Base-by-base conservation (phyloP, 208 protist species). In the Angomonas ambiguus region DNA sequence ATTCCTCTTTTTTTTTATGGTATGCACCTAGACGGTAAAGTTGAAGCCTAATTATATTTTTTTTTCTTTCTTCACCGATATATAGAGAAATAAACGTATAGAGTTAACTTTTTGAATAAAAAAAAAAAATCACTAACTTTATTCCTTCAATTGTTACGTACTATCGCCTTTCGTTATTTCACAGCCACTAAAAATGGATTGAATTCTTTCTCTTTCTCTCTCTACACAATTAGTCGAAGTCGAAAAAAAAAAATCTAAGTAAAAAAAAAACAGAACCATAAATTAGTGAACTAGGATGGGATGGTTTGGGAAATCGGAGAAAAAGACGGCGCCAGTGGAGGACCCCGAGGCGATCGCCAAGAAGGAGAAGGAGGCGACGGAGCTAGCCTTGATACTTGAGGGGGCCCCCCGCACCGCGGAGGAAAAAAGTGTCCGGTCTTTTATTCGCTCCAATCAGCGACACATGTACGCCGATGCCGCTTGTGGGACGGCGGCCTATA, bases 401-500 rank as follows among this genome's bases (percentile, higher is more conserved):
- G 85, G 82, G 6, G 85, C 73, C 0, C 71, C 57, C 8, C 62
- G 71, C 27, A 76, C 71, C 61, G 73, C 67, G 6, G 71, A 65
- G 38, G 65, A 65, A n/a, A 34, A 66, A 10, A 60, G 60, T 20
- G 65, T 62, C 13, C 57, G 28, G 25, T 16, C 56, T 8, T 85
- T 90, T 65, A 45, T 88, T 1, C 22, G 72, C 6, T 82, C 74
- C 18, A 93, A 93, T 61, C 58, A 2, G 8, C 70, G 87, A 6
- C 87, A 93, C 71, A 82, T 61, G 59, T 76, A 80, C 49, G 67
- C 65, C 0, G 87, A 93, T 66, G 82, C 51, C 4, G 13, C 80
- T 0, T 55, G 86, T 18, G 76, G 80, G 28, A 71, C 74, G 18
- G 76, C 75, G 5, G 77, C 72, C 10, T 93, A 93, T 74, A 84